Evolutionary conservation across 1,139 yeast species (phyloP).

Genomic region (Pichia sp.): DNA sequence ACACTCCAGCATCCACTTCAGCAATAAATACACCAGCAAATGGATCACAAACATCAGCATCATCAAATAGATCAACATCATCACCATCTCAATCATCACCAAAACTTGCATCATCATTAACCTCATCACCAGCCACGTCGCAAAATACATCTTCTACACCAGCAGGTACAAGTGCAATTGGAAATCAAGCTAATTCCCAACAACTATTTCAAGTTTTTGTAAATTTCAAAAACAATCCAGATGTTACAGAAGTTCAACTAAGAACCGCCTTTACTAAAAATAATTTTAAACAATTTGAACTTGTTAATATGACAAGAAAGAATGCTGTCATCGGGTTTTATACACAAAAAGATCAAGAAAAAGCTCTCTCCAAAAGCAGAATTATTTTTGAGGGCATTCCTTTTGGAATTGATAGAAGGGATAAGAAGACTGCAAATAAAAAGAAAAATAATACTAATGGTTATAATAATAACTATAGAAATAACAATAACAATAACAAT

Average conservation of each 20-base stretch:
- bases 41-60: neutral
- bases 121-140: neutral
- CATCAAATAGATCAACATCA: neutral
- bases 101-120: neutral
- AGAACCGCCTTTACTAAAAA: conserved; percentile 1
- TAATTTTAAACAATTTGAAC: conserved; percentile 1
- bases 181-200: neutral
- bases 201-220: conserved; percentile 5
- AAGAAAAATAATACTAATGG: conserved; percentile 2
- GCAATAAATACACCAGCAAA: neutral
- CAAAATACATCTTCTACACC: neutral
- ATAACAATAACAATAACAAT: neutral
- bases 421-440: neutral
- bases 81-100: neutral
- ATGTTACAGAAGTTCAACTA: conserved; percentile 3
- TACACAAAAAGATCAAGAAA: conserved; percentile 3
- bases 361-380: conserved; percentile 2
- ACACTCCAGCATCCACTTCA: neutral
- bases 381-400: conserved; percentile 2
- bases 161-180: neutral
- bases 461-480: neutral
- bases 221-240: neutral
- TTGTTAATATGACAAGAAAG: conserved; percentile 1
- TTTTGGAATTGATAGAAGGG: conserved; percentile 5
- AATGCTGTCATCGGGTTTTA: conserved; percentile 6